Base-by-base conservation (phyloP, 2,329 filamentous ascomycete species). In the Penicillium sp. region DNA sequence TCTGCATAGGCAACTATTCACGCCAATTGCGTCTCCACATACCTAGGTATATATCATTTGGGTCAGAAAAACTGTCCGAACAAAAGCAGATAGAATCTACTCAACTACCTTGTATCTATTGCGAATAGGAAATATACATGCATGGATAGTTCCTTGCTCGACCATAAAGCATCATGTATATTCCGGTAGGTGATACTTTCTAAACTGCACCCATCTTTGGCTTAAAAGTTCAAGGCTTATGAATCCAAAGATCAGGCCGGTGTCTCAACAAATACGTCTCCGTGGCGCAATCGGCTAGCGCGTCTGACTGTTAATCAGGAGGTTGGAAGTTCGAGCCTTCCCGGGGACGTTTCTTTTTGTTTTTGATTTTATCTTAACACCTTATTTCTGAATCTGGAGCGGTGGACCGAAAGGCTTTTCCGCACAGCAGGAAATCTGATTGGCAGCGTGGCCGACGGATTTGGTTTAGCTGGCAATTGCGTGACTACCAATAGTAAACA, bases 321-420 rank as follows among this genome's bases (percentile, higher is more conserved):
- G 68, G 68, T 70, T 71, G 69, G 69, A 72, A 71, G 70, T 73
- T 73, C 70, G 67, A 73, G 69, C 70, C 69, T 72, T 72, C 69
- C 68, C 70, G 67, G 70, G 70, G 68, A 72, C 69, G 70, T 26
- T 16, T 43, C 18, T 52, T 52, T 48, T 47, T 43, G 36, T 40
- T 23, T 47, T 44, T 45, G 43, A n/a, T 14, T 40, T 40, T 23
- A 19, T 21, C 7, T 40, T 24, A 6, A 14, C 8, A 24, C 18
- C 3, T 39, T 39, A 18, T n/a, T n/a, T n/a, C n/a, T n/a, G n/a
- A n/a, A n/a, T n/a, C n/a, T n/a, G n/a, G n/a, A n/a, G n/a, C n/a
- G 19, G 16, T 40, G 37, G 37, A 18, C 31, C 10, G 37, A 40
- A 11, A 10, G 3, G 19, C n/a, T n/a, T 19, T 21, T 43, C 23